phyloP scores from a whole-genome alignment of 192 early-diverging fungal species.

The Jimgerdemannia lactiflua region DNA sequence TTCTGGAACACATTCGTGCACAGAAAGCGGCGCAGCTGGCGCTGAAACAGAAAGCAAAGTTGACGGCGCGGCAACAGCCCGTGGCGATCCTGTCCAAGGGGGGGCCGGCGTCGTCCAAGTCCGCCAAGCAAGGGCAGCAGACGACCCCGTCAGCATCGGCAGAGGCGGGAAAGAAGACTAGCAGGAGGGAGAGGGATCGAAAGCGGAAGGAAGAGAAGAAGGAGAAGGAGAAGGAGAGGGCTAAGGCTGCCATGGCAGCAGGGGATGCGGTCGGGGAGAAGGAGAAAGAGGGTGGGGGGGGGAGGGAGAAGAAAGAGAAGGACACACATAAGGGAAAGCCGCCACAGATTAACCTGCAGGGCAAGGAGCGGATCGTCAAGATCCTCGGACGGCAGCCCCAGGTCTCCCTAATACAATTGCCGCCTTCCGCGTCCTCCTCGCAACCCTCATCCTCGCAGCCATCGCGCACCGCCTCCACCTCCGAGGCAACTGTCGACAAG shows the following conservation, averaged over 20 bases:
- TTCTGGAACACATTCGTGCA: conserved; percentile 70
- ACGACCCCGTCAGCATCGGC: neutral
- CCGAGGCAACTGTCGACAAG: neutral
- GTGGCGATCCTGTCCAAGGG: neutral
- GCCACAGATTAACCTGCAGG: conserved; percentile 7
- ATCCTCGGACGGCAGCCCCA: conserved; percentile 15
- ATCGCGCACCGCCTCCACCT: neutral
- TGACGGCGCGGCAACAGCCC: conserved; percentile 13
- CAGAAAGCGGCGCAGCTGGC: conserved; percentile 67
- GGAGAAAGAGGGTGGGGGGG: neutral
- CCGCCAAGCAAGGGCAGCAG: neutral
- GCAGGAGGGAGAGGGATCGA: conserved; percentile 3
- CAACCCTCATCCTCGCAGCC: neutral
- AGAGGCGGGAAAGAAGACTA: conserved; percentile 2
- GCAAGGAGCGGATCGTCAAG: conserved; percentile 12
- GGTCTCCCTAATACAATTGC: conserved; percentile 4
- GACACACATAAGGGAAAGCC: conserved; percentile 4
- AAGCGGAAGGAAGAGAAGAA: conserved; percentile 11
- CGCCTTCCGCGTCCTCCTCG: neutral
- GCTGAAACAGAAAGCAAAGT: conserved; percentile 43
- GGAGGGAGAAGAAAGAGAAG: neutral
- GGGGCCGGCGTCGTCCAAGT: conserved; percentile 7
- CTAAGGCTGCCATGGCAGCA: conserved; percentile 8
- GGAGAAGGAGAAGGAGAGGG: conserved; percentile 5
- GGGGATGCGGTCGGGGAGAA: no score